Base-by-base conservation (phyloP, 495 filamentous ascomycete species). In the Podospora pseudocomata region DNA sequence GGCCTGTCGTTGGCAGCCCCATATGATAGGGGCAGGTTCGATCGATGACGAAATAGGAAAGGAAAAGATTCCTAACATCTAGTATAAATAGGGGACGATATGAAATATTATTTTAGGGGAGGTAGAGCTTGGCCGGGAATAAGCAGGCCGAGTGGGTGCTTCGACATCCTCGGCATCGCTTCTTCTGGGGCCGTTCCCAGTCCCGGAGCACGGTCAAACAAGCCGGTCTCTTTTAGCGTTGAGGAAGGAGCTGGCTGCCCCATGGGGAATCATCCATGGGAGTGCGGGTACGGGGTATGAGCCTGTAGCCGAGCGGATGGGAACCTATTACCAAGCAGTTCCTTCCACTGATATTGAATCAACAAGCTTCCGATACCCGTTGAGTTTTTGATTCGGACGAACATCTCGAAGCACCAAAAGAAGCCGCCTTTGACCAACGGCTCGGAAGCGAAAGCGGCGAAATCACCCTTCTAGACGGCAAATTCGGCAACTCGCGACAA, bases 121-220 rank as follows among this genome's bases (percentile, higher is more conserved):
- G 13, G 7, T 49, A 5, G 15, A 49, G 39, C 39, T 49, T 49
- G 5, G n/a, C 23, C 55, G 55, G 55, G 55, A 58, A 58, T 58
- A 58, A 58, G 55, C 55, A 58, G 55, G 55, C 55, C 55, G 55
- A 58, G 55, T 26, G 23, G 55, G 39, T 49, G 39, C 55, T 58
- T 19, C 55, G 9, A 49, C 39, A 20, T 58, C 55, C 55, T 58
- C 55, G 55, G 55, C 55, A 58, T 58, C 55, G 55, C 23, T 58
- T 26, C 55, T 58, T 58, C 55, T 49, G 39, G 39, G 15, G 39
- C 39, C 39, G 39, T 49, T 49, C 34, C 11, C 34, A 6, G 34
- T 39, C 34, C 34, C 34, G 34, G 34, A 1, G 34, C 34, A 39
- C 34, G 34, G 34, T 39, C 34, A 39, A 39, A 6, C 20, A 23